These are phyloP conservation scores for Alternaria alternata DNA, from an alignment of 2,329 filamentous ascomycete species.

Conservation along the genomic window DNA sequence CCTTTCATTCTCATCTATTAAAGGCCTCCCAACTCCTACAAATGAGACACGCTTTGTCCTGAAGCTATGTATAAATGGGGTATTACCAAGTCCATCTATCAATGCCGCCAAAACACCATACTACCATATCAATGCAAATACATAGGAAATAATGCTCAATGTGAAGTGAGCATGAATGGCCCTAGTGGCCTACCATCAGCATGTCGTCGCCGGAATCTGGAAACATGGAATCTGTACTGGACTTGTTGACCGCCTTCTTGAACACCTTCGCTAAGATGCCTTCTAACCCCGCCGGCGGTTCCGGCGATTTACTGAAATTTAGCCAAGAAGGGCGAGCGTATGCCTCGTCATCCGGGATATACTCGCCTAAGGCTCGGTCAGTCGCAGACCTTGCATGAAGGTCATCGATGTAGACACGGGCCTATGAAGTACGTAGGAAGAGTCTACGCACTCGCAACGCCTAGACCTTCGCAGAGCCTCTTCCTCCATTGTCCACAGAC, in stretches of 20 bases:
- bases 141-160: not conserved
- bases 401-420: not conserved
- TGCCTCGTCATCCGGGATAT: not conserved
- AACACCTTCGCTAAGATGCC: not conserved
- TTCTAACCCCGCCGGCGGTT: not conserved
- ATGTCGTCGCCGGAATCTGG: constrained; percentile 13
- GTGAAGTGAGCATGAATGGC: not conserved
- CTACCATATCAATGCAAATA: constrained; percentile 18
- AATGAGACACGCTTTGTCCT: constrained; percentile 14
- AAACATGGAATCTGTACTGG: constrained; percentile 18
- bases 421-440: not conserved
- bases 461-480: constrained; percentile 65
- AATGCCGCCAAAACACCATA: constrained; percentile 8
- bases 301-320: not conserved
- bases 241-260: not conserved
- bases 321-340: not conserved
- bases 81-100: constrained; percentile 26
- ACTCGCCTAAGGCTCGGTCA: constrained; percentile 3
- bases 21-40: constrained; percentile 9
- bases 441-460: constrained; percentile 47
- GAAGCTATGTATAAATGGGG: constrained; percentile 20
- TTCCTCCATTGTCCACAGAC: constrained; percentile 86
- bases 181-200: not conserved
- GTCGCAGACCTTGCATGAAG: not conserved
- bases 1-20: constrained; percentile 12